Base-by-base conservation (phyloP, 2,329 filamentous ascomycete species). In the Penicillium sp. region DNA sequence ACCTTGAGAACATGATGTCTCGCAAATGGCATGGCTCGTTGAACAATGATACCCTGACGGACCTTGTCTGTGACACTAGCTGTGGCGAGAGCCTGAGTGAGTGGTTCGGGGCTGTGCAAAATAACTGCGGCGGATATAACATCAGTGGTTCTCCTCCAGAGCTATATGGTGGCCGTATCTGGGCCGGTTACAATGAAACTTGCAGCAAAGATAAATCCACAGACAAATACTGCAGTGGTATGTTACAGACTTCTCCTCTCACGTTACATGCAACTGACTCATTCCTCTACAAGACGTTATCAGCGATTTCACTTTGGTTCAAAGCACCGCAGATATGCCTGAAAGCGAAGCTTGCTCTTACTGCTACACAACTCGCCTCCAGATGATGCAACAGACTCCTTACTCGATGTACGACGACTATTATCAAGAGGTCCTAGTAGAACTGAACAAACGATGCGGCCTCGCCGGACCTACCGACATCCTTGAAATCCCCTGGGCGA, bases 161-260 rank as follows among this genome's bases (percentile, higher is more conserved):
- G 52, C 29, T 46, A 11, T 40, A 48, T 11, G 57, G 59, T 36
- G 57, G 57, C 4, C 42, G 47, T 31, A 16, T 60, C 3, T 57
- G 52, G 42, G 54, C 49, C 4, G 62, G 52, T 3, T 64, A 59
- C 39, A 64, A 64, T 32, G 49, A 61, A 29, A 64, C 58, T 9
- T 61, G 62, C 44, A 43, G 50, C 11, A 57, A 52, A 36, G 58
- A 61, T 49, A 49, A 45, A 29, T 49, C n/a, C 16, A 55, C 55
- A 5, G 55, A 48, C 11, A 43, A 59, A 39, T 57, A 63, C 31
- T 63, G 58, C 45, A 56, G 54, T 24, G 49, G 50, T 48, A 46
- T 55, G 29, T 46, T 46, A 46, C 29, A 46, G 29, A 46, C 22
- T 44, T 44, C 43, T 31, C 38, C 38, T 18, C 38, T 5, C 38